A percentile compares a stretch with the other conserved stretches of the same genome.
Conservation (phyloP, 371 early-diverging fungal genomes). For the Chytridium lagenaria region DNA sequence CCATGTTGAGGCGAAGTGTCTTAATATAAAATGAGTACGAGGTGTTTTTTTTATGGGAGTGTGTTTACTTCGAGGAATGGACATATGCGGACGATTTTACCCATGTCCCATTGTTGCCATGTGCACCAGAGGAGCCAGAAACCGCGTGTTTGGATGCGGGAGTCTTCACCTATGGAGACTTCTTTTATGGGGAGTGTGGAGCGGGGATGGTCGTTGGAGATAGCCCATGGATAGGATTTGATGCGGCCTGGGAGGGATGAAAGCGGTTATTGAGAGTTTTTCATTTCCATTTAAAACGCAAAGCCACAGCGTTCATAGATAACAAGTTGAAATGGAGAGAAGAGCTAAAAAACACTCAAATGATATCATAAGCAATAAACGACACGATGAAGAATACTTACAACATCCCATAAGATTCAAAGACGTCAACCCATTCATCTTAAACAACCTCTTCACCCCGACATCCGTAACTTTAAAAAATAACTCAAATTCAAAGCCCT, state of each 20-base stretch:
- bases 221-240: constrained; percentile 52
- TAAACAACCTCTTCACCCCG: constrained; percentile 42
- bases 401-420: constrained; percentile 53
- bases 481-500: constrained; percentile 47
- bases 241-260: constrained; percentile 52
- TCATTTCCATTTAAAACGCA: no score
- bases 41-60: neutral
- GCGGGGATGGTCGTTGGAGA: constrained; percentile 19
- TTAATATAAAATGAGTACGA: neutral
- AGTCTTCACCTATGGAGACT: constrained; percentile 49
- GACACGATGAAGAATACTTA: constrained; percentile 22
- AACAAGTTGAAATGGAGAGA: no score
- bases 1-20: constrained; percentile 51
- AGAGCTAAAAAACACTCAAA: neutral
- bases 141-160: constrained; percentile 50
- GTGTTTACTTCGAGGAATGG: constrained; percentile 43
- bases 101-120: constrained; percentile 41
- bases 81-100: constrained; percentile 36
- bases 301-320: no score
- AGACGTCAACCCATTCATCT: constrained; percentile 35
- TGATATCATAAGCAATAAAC: neutral
- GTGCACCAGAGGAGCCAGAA: constrained; percentile 56
- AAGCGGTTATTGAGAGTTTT: no score
- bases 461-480: constrained; percentile 48
- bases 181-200: constrained; percentile 40